Percentiles rank a stretch among this genome's conserved stretches.
phyloP scores from a whole-genome alignment of 2,329 filamentous ascomycete genomes.

The Eurotiales sp. region DNA sequence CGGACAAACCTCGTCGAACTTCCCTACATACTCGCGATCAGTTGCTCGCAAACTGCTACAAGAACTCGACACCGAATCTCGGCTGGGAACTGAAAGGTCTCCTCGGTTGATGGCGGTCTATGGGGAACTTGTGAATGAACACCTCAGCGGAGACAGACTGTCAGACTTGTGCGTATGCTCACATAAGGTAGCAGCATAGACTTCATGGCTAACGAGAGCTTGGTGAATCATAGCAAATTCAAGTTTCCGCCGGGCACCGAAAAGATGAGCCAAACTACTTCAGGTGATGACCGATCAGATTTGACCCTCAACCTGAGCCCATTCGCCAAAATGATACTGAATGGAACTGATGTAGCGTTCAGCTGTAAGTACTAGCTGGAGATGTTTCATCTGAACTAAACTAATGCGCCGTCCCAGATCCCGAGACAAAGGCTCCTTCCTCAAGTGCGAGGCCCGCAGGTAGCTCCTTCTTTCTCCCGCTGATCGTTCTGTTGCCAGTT shows the following conservation, averaged over 20 bases:
- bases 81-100: constrained; percentile 53
- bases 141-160: constrained; percentile 66
- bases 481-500: constrained; percentile 33
- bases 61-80: constrained; percentile 67
- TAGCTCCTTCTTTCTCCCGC: constrained; percentile 14
- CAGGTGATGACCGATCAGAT: constrained; percentile 19
- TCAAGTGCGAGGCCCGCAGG: constrained; percentile 17
- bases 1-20: constrained; percentile 36
- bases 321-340: constrained; percentile 54
- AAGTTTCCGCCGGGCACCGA: constrained; percentile 32
- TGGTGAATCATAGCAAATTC: constrained; percentile 37
- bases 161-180: constrained; percentile 39
- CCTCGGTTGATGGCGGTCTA: constrained; percentile 67
- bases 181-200: background rate
- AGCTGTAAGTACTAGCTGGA: constrained; percentile 34
- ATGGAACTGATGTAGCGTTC: constrained; percentile 42
- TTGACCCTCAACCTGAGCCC: constrained; percentile 41
- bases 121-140: constrained; percentile 64
- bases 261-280: constrained; percentile 17
- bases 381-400: background rate
- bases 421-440: constrained; percentile 15
- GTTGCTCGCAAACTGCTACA: constrained; percentile 55
- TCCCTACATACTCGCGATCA: constrained; percentile 47
- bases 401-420: constrained; percentile 25
- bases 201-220: constrained; percentile 1